Base-by-base conservation (phyloP, 108 stramenopile species). In the Fistulifera pelliculosa region DNA sequence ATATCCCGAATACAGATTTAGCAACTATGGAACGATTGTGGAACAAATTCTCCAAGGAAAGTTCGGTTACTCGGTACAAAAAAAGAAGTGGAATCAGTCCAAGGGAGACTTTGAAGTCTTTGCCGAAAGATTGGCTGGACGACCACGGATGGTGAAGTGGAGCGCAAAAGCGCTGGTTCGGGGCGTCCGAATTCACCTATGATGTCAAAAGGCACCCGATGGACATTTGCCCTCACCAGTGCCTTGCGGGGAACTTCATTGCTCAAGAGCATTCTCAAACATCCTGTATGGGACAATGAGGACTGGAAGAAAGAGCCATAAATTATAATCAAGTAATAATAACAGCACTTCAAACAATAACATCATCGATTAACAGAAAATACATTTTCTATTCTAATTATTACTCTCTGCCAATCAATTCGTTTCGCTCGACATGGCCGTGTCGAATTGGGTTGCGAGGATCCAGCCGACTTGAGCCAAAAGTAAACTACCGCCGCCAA, bases 131-230 rank as follows among this genome's bases (percentile, higher is more conserved):
- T 97, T 62, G 96, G 94, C 49, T 97, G 96, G 96, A 96, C 90
- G 26, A 95, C 91, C 31, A 76, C 64, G 59, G 94, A 95, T 59
- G 91, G 89, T 7, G 94, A 96, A 54, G 86, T 94, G 13, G 94
- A 95, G 58, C 69, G 94, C 28, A 97, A 95, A 86, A 93, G 75
- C 81, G 86, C 49, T 97, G 96, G 96, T 97, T 97, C 56, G 96
- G 96, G 27, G 84, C 87, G 24, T 93, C 88, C 18, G 96, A 97
- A 61, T 97, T 97, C 53, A 94, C 81, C 55, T 97, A 97, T 57
- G 93, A 95, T 64, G 73, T 94, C 28, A 92, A 94, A 94, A 94
- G 73, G 96, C 96, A 18, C 90, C 87, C 7, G 82, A 83, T 61
- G 96, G 94, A 42, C 96, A 97, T 57, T 74, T 97, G 43, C 96